A percentile compares a stretch with the other conserved stretches of the same genome.
Evolutionary conservation across 495 filamentous ascomycete species (phyloP).

Genomic region (Physcia stellaris): DNA sequence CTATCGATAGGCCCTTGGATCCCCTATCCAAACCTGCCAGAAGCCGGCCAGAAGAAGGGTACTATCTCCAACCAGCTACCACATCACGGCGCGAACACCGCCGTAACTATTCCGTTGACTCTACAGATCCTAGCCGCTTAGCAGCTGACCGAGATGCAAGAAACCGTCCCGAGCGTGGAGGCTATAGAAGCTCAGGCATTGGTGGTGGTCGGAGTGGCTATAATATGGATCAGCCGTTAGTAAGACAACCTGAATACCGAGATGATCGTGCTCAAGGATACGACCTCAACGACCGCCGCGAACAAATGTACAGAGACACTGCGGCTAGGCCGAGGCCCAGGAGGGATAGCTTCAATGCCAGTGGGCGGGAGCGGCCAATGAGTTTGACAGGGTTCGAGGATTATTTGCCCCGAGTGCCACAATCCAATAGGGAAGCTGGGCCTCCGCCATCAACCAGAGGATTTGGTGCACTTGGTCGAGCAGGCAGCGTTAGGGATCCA

Average conservation of each 20-base stretch:
- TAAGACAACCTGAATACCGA: conserved; percentile 23
- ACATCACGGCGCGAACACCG: conserved; percentile 12
- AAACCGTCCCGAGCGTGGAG: conserved; percentile 10
- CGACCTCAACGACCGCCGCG: conserved; percentile 58
- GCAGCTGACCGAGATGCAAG: conserved; percentile 6
- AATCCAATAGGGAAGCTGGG: conserved; percentile 30
- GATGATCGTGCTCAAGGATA: conserved; percentile 55
- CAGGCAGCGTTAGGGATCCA: conserved; percentile 9
- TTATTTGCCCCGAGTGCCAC: conserved; percentile 24
- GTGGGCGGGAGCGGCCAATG: conserved; percentile 38
- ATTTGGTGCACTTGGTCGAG: conserved; percentile 40
- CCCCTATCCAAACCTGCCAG: conserved; percentile 12
- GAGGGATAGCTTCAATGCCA: conserved; percentile 34
- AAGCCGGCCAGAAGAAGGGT: conserved; percentile 11
- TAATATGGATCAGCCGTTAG: conserved; percentile 6
- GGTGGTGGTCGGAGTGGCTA: conserved; percentile 6
- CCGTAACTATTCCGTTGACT: conserved; percentile 12
- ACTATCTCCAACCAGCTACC: conserved; percentile 13
- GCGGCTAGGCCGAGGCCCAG: conserved; percentile 31
- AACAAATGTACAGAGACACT: conserved; percentile 53
- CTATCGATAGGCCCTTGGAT: conserved; percentile 12
- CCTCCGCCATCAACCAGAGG: conserved; percentile 45
- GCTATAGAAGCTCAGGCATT: conserved; percentile 5
- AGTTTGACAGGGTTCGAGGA: conserved; percentile 53
- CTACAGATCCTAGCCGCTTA: conserved; percentile 7